These are phyloP conservation scores for Thalassiosira hispida DNA, from an alignment of 352 stramenopile species.

Conservation along the genomic window DNA sequence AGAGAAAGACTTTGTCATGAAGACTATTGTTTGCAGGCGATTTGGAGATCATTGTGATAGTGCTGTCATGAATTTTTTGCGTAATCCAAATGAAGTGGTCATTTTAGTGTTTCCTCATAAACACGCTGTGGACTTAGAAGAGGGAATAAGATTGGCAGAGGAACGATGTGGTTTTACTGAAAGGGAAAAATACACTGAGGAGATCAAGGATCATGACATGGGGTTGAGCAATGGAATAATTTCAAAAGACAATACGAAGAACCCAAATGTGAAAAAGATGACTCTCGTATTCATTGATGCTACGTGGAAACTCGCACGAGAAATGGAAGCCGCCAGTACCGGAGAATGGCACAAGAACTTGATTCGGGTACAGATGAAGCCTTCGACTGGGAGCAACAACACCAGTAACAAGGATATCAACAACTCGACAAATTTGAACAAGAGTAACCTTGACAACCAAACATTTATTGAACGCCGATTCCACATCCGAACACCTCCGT, in stretches of 20 bases:
- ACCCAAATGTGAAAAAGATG: conserved; percentile 50
- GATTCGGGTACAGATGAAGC: conserved; percentile 66
- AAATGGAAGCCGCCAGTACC: conserved; percentile 73
- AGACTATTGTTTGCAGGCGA: conserved; percentile 53
- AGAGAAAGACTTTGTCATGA: conserved; percentile 49
- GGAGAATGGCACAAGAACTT: conserved; percentile 65
- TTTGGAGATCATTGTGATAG: conserved; percentile 58
- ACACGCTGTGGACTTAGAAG: conserved; percentile 51
- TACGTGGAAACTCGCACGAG: conserved; percentile 78
- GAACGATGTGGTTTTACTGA: conserved; percentile 17
- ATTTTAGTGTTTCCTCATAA: conserved; percentile 49
- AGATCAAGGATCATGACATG: background rate
- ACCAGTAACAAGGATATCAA: conserved; percentile 5
- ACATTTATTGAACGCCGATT: conserved; percentile 65
- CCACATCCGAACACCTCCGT: conserved; percentile 66
- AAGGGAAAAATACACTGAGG: conserved; percentile 1
- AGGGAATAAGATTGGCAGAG: conserved; percentile 47
- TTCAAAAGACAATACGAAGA: background rate
- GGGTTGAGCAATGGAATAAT: background rate
- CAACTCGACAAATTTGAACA: background rate
- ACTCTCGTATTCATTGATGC: conserved; percentile 73
- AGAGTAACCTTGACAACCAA: background rate
- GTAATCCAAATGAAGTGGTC: conserved; percentile 50
- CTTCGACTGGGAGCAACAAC: background rate
- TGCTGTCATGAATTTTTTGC: conserved; percentile 48